Evolutionary conservation across 73 alveolate genomes (phyloP), one percentile per base, ranked within the genome.

Genomic region (Paramecium primaurelia): DNA sequence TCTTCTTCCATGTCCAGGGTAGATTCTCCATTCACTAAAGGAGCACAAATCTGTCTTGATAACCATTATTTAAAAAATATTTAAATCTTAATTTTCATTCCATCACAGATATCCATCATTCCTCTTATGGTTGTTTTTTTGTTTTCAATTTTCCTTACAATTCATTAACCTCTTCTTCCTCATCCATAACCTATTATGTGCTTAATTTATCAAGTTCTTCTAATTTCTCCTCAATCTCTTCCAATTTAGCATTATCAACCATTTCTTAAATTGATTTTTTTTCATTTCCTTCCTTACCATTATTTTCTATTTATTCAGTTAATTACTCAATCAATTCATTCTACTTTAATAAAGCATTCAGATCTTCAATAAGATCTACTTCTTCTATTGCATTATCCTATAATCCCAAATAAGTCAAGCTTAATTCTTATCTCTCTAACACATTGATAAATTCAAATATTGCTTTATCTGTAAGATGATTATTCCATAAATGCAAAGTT

Each of bases 1-100:
- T 87, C 96, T 93, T 86, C 94, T 92, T 20, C 99, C 99, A 80
- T 96, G 96, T 37, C 99, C 99, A 36, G 99, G 99, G 88, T 95
- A 97, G 93, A 96, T 92, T 86, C 98, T 93, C 96, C 89, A 96
- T 91, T 97, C 99, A 69, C 97, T 71, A 97, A 96, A 97, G 68
- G 97, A 64, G 95, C 99, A 97, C 80, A 97, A 93, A 71, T 94
- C 99, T 59, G 99, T 97, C 95, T 96, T 97, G 86, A 95, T 95
- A 86, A 97, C 99, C 99, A 97, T 97, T 80, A 80, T 80, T 80
- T 80, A 80, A 80, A 80, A 45, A 32, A 80, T 80, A 49, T 80
- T 45, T 44, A 80, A 80, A 80, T 80, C 91, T 80, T 80, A 14
- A 32, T 45, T 80, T 80, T 75, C 60, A 38, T 38, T 75, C 60